Conservation (phyloP, 192 early-diverging fungal species). For the Kickxella alabastrina region DNA sequence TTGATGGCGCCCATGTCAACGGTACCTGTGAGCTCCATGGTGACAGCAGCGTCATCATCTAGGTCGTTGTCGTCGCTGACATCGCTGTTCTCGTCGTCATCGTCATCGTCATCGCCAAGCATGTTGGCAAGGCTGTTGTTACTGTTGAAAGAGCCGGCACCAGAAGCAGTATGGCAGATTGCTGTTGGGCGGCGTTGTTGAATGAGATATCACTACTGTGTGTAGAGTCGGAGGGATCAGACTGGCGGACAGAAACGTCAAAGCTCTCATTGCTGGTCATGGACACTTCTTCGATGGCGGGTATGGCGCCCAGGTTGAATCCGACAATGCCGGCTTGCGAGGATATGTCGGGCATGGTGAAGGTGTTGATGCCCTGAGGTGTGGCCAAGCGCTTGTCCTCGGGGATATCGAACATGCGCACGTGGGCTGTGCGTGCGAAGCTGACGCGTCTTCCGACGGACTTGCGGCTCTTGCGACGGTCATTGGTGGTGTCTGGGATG, state of each 20-base stretch:
- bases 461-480: slow-evolving; percentile 43
- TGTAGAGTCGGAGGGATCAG: slow-evolving; percentile 35
- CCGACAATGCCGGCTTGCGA: slow-evolving; percentile 42
- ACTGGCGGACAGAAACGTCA: slow-evolving; percentile 49
- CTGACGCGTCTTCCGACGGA: slow-evolving; percentile 46
- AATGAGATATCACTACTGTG: slow-evolving; percentile 39
- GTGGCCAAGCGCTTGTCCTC: slow-evolving; percentile 30
- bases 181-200: background rate
- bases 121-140: slow-evolving; percentile 18
- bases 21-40: slow-evolving; percentile 42
- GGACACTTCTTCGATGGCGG: slow-evolving; percentile 40
- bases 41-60: slow-evolving; percentile 9
- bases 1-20: slow-evolving; percentile 13
- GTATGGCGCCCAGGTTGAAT: slow-evolving; percentile 36
- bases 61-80: slow-evolving; percentile 17
- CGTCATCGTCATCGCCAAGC: slow-evolving; percentile 13
- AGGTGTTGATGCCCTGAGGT: slow-evolving; percentile 16
- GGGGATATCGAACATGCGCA: slow-evolving; percentile 49
- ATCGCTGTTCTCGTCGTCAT: slow-evolving; percentile 17
- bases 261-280: slow-evolving; percentile 51
- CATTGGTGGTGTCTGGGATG: background rate
- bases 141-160: slow-evolving; percentile 39
- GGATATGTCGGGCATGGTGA: slow-evolving; percentile 45
- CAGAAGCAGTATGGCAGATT: no score
- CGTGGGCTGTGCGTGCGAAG: slow-evolving; percentile 50